Percentiles rank a stretch among this genome's conserved stretches.
These are phyloP conservation scores for Ulmus americana DNA, from an alignment of 331 rosid species.

Conservation along the genomic window DNA sequence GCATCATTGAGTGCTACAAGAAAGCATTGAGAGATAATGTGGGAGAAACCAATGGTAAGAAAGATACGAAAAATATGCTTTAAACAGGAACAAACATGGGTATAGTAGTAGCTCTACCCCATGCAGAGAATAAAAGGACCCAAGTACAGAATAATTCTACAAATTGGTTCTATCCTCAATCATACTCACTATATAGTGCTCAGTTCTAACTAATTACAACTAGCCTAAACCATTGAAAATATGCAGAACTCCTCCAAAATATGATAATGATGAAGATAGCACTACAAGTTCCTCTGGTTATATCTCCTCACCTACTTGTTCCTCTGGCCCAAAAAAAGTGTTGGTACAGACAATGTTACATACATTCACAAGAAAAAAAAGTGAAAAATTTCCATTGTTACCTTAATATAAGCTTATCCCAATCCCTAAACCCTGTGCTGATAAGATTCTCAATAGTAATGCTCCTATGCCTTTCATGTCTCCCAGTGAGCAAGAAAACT, in stretches of 20 bases:
- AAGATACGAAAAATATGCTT: too few relatives aligned
- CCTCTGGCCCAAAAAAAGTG: neutral
- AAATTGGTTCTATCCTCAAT: too few relatives aligned
- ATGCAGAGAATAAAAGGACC: neutral
- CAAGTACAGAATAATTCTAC: neutral
- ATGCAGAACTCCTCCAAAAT: neutral
- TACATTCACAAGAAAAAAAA: neutral
- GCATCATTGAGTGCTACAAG: slow-evolving; percentile 5
- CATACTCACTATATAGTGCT: too few relatives aligned
- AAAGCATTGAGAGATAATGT: neutral
- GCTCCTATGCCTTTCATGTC: slow-evolving; percentile 55
- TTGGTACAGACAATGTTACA: neutral
- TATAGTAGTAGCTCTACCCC: neutral
- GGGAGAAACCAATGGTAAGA: neutral
- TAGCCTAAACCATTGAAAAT: too few relatives aligned
- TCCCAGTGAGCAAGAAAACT: slow-evolving; percentile 76
- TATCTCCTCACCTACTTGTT: neutral
- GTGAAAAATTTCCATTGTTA: slow-evolving; percentile 21
- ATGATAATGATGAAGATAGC: neutral
- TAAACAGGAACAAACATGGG: neutral
- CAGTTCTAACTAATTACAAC: too few relatives aligned
- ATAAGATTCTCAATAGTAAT: slow-evolving; percentile 60
- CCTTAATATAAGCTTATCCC: slow-evolving; percentile 81
- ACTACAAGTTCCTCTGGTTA: neutral
- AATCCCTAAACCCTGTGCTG: slow-evolving; percentile 57